Evolutionary conservation across 768 basidiomycete species (phyloP).

Genomic region (Mycena polygramma): DNA sequence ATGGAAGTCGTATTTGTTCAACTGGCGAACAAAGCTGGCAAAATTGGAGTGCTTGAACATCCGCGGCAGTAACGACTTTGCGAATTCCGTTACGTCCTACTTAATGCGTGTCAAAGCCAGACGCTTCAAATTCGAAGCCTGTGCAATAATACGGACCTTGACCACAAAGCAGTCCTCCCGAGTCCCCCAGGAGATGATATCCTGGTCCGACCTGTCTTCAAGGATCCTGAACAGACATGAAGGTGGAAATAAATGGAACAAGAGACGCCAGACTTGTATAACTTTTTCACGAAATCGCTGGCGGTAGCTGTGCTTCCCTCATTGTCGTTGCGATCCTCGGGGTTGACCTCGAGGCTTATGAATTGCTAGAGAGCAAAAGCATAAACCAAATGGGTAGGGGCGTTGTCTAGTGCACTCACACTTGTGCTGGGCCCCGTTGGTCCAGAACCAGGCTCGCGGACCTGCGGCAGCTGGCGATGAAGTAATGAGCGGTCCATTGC

Average conservation of each 20-base stretch:
- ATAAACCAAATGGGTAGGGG: no score
- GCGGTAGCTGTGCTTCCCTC: slow-evolving; percentile 41
- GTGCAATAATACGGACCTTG: slow-evolving; percentile 58
- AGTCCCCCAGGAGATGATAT: slow-evolving; percentile 86
- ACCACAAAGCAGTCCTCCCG: slow-evolving; percentile 91
- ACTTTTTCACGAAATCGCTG: slow-evolving; percentile 93
- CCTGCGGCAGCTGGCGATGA: no score
- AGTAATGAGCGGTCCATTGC: no score
- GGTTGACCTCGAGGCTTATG: no score
- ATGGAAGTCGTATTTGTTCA: slow-evolving; percentile 98
- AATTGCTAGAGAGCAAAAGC: no score
- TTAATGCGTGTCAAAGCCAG: no score
- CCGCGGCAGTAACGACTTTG: slow-evolving; percentile 88
- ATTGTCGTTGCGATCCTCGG: no score
- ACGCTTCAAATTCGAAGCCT: no score
- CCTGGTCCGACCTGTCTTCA: slow-evolving; percentile 77
- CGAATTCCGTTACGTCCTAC: slow-evolving; percentile 93
- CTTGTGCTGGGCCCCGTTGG: no score
- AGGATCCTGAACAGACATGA: slow-evolving; percentile 74
- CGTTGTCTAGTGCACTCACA: no score
- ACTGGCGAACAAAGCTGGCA: slow-evolving; percentile 90
- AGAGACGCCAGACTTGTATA: slow-evolving; percentile 77
- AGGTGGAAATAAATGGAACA: neutral
- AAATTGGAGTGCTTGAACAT: slow-evolving; percentile 97
- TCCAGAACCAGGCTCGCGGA: no score